Base-by-base conservation (phyloP, 306 rosid species). In the Erythrophleum fordii region DNA sequence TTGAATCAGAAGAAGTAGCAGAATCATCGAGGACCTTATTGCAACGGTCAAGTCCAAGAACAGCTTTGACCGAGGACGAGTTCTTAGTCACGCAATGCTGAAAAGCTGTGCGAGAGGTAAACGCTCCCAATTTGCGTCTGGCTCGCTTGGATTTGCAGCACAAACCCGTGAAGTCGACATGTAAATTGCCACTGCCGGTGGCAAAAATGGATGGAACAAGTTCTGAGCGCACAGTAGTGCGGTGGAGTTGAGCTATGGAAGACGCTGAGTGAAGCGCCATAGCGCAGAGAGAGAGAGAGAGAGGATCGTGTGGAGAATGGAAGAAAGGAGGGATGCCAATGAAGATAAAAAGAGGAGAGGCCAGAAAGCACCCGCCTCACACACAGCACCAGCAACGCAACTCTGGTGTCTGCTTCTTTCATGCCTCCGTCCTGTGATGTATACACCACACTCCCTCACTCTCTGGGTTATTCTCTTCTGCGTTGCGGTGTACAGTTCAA, bases 201-300 rank as follows among this genome's bases (percentile, higher is more conserved):
- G 78, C 22, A 9, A 86, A 84, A 79, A 82, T 64, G 1, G 86
- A 77, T 10, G 91, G 85, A 10, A 83, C 80, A 3, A 85, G 37
- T 25, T 45, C 86, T 11, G 88, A 72, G 71, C 69, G 80, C 62
- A 83, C 69, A 55, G 49, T 76, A 48, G 85, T 44, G 61, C 80
- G 80, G 5, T 73, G 87, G 34, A 92, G 86, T 18, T 86, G 95
- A 52, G 93, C 56, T 60, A 89, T 31, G 58, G 93, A 85, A 39
- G 89, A 77, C 73, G 87, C 84, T 6, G 94, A 73, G 76, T 88
- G 90, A 62, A 91, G 72, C 82, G 97, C 99, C 99, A 95, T 95
- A 31, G 52, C 34, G 64, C 22, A 73, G 72, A 35, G 75, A 59
- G 22, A 81, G 80, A 25, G 75, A 76, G 83, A 5, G 76, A 34